Conservation (phyloP, 2,329 filamentous ascomycete species). For the Fusarium chaquense region DNA sequence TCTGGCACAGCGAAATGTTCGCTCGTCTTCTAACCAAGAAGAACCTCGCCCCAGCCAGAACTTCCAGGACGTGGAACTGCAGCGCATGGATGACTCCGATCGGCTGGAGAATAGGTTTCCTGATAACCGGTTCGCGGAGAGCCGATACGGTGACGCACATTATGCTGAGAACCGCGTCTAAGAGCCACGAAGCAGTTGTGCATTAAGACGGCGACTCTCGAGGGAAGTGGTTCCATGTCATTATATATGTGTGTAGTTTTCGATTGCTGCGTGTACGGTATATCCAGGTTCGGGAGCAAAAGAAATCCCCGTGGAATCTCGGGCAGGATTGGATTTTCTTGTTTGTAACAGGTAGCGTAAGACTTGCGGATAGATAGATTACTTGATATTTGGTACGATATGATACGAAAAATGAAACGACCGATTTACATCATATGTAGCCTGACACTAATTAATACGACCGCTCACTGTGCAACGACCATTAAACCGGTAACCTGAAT, state of each 20-base stretch:
- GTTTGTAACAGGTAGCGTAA: conserved; percentile 24
- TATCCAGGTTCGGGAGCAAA: conserved; percentile 8
- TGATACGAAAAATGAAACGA: conserved; percentile 40
- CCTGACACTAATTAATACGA: background rate
- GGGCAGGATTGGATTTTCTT: conserved; percentile 11
- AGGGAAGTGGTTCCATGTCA: background rate
- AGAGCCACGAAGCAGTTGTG: background rate
- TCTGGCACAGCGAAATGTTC: conserved; percentile 39
- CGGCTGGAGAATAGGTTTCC: conserved; percentile 32
- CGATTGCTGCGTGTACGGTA: conserved; percentile 12
- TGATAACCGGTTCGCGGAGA: conserved; percentile 18
- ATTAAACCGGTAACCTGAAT: background rate
- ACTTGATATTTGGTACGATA: conserved; percentile 32
- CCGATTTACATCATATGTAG: conserved; percentile 2
- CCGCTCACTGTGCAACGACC: background rate
- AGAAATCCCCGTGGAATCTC: background rate
- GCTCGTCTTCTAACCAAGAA: conserved; percentile 16
- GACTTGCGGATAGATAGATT: conserved; percentile 25
- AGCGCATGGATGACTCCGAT: conserved; percentile 37
- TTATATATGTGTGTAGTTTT: conserved; percentile 23
- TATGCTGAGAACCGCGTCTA: conserved; percentile 18
- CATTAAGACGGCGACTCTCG: background rate
- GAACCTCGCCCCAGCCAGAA: conserved; percentile 32
- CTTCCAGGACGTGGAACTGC: conserved; percentile 53
- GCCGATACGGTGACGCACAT: conserved; percentile 17